These are phyloP conservation scores for Kodamaea fukazawae DNA, from an alignment of 805 yeast genomes.

Conservation along the genomic window DNA sequence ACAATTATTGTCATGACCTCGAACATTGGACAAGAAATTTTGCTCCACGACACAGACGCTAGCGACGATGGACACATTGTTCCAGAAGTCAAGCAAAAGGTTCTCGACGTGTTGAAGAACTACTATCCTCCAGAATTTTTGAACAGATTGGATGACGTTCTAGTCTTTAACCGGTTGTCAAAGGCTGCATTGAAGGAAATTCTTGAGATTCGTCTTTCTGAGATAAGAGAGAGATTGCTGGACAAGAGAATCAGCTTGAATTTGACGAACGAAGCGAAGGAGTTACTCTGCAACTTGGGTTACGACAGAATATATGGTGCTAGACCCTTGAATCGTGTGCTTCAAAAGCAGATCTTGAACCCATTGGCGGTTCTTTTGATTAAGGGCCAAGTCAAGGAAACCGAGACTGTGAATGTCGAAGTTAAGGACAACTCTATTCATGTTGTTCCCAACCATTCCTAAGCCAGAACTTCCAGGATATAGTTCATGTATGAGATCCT, in stretches of 20 bases:
- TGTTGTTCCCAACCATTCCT: slow-evolving; percentile 34
- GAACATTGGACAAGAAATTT: slow-evolving; percentile 89
- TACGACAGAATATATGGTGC: slow-evolving; percentile 95
- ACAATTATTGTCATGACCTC: slow-evolving; percentile 96
- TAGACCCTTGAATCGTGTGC: slow-evolving; percentile 87
- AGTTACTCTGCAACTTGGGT: slow-evolving; percentile 79
- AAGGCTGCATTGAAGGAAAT: slow-evolving; percentile 71
- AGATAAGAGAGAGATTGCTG: slow-evolving; percentile 71
- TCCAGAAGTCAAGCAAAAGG: slow-evolving; percentile 50
- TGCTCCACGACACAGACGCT: slow-evolving; percentile 62
- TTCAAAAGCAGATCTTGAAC: slow-evolving; percentile 79
- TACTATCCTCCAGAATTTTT: slow-evolving; percentile 93
- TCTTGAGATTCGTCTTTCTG: slow-evolving; percentile 79
- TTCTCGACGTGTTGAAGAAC: slow-evolving; percentile 64
- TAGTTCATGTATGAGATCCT: too few relatives aligned
- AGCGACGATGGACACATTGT: slow-evolving; percentile 60
- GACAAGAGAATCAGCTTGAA: slow-evolving; percentile 71
- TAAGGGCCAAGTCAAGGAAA: slow-evolving; percentile 64
- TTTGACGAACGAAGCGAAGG: slow-evolving; percentile 62
- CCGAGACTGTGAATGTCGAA: slow-evolving; percentile 29
- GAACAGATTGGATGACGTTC: slow-evolving; percentile 90
- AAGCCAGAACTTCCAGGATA: too few relatives aligned
- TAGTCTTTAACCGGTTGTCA: slow-evolving; percentile 88
- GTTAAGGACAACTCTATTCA: slow-evolving; percentile 24
- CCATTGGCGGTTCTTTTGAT: slow-evolving; percentile 82